Base-by-base conservation (phyloP, 2,329 filamentous ascomycete species). In the Capronia epimyces region DNA sequence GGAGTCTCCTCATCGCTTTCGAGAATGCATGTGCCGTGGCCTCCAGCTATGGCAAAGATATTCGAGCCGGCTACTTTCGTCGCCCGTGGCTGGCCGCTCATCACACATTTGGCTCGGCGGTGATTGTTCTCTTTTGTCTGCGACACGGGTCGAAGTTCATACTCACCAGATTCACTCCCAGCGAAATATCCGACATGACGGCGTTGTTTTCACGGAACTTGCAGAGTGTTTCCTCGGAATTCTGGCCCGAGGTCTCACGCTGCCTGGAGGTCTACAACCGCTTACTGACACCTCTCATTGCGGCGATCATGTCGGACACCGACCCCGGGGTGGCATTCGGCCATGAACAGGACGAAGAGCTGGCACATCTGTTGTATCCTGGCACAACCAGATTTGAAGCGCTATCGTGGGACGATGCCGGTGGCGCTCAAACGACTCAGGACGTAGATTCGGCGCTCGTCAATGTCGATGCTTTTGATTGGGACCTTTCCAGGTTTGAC, bases 181-280 rank as follows among this genome's bases (percentile, higher is more conserved):
- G 45, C 3, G 49, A 62, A 1, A 57, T 62, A 20, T 62, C 59
- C 21, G 56, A 60, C n/a, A 57, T 56, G 34, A 53, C 59, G 15
- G 60, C 61, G 46, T 50, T 54, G 12, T 49, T 62, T n/a, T 60
- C 61, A 2, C 47, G 40, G 43, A 62, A 63, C 37, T 49, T 62
- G 21, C 52, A 62, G 18, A 52, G 46, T 5, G 56, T 63, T 18
- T 56, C 60, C 2, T 53, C 47, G 2, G 60, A 58, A 34, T 51
- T 56, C 27, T 62, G 60, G 60, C 51, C 59, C 15, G 60, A 62
- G 16, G 57, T 63, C 4, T 46, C 53, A 7, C 49, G 55, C 18
- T 63, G 57, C 18, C 56, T 16, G 15, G 49, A 37, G n/a, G 25
- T 42, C 5, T 55, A 48, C 34, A 41, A 55, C 18, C 27, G 49